Conservation (phyloP, 192 early-diverging fungal genomes). For the Podila clonocystis region DNA sequence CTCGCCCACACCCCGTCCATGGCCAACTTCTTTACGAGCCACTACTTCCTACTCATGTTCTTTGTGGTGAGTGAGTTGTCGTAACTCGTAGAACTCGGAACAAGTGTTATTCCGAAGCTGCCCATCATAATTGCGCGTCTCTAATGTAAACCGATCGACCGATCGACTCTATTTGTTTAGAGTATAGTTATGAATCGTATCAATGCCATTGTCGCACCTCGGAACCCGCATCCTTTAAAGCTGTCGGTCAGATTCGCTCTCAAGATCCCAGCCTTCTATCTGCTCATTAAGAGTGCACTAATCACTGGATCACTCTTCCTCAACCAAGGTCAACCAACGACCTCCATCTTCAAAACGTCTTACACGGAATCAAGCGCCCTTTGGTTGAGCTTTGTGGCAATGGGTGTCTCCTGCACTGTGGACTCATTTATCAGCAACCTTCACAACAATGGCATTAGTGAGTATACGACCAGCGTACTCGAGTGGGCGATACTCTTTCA, state of each 20-base stretch:
- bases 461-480: slow-evolving; percentile 54
- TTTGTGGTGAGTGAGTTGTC: slow-evolving; percentile 38
- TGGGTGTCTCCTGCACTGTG: slow-evolving; percentile 39
- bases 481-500: slow-evolving; percentile 59
- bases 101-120: background rate
- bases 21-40: slow-evolving; percentile 48
- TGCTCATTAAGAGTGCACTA: slow-evolving; percentile 49
- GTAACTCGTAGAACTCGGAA: background rate
- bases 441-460: slow-evolving; percentile 22
- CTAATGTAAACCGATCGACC: background rate
- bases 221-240: slow-evolving; percentile 54
- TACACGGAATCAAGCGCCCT: slow-evolving; percentile 45
- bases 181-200: slow-evolving; percentile 59
- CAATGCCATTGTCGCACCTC: slow-evolving; percentile 58
- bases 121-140: background rate
- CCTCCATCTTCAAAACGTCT: slow-evolving; percentile 5
- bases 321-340: slow-evolving; percentile 18
- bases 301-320: slow-evolving; percentile 36
- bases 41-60: slow-evolving; percentile 46
- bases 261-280: slow-evolving; percentile 54
- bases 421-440: slow-evolving; percentile 50
- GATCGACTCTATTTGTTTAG: slow-evolving; percentile 17
- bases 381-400: slow-evolving; percentile 50
- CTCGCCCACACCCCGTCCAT: slow-evolving; percentile 29
- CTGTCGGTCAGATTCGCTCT: slow-evolving; percentile 51